Percentiles rank a stretch among this genome's conserved stretches.
phyloP scores from a whole-genome alignment of 163 green algal genomes.

The Scenedesmus sp. region DNA sequence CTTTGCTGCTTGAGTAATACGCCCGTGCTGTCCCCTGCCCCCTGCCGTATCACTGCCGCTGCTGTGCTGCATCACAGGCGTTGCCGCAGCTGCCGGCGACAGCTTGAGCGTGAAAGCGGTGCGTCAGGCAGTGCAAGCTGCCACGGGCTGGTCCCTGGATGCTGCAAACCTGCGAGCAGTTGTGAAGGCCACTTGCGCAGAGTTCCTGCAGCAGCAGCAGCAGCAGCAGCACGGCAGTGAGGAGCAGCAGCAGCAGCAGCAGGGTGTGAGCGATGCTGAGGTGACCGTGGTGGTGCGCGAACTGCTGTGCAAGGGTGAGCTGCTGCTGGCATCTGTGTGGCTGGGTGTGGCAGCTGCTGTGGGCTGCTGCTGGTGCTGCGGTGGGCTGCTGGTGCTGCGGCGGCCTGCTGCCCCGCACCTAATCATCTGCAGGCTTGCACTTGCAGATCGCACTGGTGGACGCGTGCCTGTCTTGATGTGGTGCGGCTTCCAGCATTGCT shows the following conservation, averaged over 20 bases:
- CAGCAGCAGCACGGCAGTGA: neutral
- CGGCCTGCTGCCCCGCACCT: neutral
- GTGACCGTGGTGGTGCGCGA: neutral
- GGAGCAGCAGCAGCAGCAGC: constrained; percentile 22
- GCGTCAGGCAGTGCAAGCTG: constrained; percentile 14
- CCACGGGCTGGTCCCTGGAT: constrained; percentile 20
- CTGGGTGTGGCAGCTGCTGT: no score
- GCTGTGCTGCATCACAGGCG: neutral
- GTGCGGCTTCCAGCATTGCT: no score
- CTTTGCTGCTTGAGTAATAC: no score
- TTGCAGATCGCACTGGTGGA: no score
- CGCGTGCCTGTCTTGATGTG: no score
- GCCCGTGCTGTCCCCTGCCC: neutral
- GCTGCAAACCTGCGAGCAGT: neutral
- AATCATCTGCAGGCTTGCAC: no score
- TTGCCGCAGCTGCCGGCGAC: neutral
- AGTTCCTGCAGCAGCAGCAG: constrained; percentile 34
- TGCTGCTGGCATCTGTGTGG: no score
- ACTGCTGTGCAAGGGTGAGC: neutral
- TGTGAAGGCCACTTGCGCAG: neutral
- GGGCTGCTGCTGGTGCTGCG: neutral
- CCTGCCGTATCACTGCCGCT: neutral
- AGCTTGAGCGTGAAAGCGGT: constrained; percentile 25
- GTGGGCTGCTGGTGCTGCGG: neutral
- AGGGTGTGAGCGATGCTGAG: neutral